phyloP scores from a whole-genome alignment of 1,284 basidiomycete species.

The Marasmius sp. region DNA sequence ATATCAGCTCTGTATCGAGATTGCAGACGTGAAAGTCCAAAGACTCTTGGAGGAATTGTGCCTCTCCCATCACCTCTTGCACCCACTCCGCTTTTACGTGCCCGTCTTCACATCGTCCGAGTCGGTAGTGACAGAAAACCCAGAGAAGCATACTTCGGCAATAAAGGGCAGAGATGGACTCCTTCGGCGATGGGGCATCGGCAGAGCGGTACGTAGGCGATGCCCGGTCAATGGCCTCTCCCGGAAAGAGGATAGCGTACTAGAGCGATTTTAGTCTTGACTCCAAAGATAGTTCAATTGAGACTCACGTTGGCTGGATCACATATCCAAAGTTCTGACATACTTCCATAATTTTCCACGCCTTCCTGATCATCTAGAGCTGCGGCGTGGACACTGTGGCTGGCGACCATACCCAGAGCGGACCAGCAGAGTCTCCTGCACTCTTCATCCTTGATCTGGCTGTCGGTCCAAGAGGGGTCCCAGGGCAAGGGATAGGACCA shows the following conservation, averaged over 20 bases:
- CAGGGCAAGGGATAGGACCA: slow-evolving; percentile 59
- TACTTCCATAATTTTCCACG: slow-evolving; percentile 28
- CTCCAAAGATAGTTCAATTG: slow-evolving; percentile 9
- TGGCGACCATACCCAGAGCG: slow-evolving; percentile 64
- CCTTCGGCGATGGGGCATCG: slow-evolving; percentile 55
- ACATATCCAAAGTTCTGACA: slow-evolving; percentile 54
- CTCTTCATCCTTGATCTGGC: slow-evolving; percentile 63
- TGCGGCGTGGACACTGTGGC: slow-evolving; percentile 63
- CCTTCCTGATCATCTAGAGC: slow-evolving; percentile 45
- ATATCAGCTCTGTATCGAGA: slow-evolving; percentile 62
- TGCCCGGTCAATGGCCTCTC: slow-evolving; percentile 56
- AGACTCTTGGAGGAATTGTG: slow-evolving; percentile 60
- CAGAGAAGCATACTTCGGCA: slow-evolving; percentile 78
- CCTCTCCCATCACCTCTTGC: slow-evolving; percentile 59
- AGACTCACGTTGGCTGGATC: slow-evolving; percentile 65
- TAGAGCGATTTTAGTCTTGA: slow-evolving; percentile 16
- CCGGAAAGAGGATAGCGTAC: slow-evolving; percentile 43
- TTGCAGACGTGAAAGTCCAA: slow-evolving; percentile 68
- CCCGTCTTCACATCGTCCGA: slow-evolving; percentile 35
- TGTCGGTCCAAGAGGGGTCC: slow-evolving; percentile 53
- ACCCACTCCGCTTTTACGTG: slow-evolving; percentile 58
- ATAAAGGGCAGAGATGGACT: slow-evolving; percentile 76
- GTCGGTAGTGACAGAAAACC: slow-evolving; percentile 61
- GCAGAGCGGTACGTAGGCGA: slow-evolving; percentile 37
- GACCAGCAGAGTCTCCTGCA: slow-evolving; percentile 73